Conservation (phyloP, 1,284 basidiomycete genomes). For the Paramarasmius palmivorus region DNA sequence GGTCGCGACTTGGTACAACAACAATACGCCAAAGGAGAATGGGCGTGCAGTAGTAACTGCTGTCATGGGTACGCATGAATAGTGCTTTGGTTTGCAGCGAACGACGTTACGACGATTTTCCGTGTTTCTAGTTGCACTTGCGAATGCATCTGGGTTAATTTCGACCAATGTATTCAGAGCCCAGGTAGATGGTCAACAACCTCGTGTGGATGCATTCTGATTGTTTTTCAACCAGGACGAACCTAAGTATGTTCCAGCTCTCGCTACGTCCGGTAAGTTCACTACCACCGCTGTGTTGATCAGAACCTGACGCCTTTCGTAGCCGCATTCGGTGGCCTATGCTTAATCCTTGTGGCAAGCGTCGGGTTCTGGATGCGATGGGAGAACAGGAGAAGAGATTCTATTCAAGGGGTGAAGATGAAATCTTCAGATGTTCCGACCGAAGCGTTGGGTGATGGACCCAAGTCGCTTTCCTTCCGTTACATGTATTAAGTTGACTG, state of each 20-base stretch:
- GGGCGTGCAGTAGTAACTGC: conserved; percentile 49
- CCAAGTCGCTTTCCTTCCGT: conserved; percentile 41
- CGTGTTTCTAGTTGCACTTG: conserved; percentile 51
- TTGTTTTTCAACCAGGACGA: too few relatives aligned
- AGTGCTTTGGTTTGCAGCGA: too few relatives aligned
- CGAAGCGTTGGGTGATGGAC: conserved; percentile 41
- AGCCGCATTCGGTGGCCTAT: conserved; percentile 44
- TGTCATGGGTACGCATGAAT: conserved; percentile 38
- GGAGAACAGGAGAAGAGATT: conserved; percentile 43
- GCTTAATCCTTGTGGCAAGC: conserved; percentile 37
- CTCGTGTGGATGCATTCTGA: too few relatives aligned
- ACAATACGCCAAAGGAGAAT: conserved; percentile 50
- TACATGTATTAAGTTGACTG: conserved; percentile 52
- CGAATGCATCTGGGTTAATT: conserved; percentile 50
- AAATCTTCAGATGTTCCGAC: conserved; percentile 46
- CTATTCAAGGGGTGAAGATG: conserved; percentile 41
- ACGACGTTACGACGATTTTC: too few relatives aligned
- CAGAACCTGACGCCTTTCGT: conserved; percentile 3
- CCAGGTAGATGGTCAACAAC: too few relatives aligned
- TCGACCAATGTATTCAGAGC: conserved; percentile 52
- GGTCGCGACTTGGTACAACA: conserved; percentile 50
- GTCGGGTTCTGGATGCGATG: conserved; percentile 42
- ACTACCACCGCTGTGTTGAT: not conserved
- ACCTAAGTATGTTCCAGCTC: conserved; percentile 40
- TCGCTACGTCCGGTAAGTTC: conserved; percentile 38